Evolutionary conservation across 108 stramenopile genomes (phyloP), one percentile per base, ranked within the genome.

Genomic region (Conticribra weissflogii): DNA sequence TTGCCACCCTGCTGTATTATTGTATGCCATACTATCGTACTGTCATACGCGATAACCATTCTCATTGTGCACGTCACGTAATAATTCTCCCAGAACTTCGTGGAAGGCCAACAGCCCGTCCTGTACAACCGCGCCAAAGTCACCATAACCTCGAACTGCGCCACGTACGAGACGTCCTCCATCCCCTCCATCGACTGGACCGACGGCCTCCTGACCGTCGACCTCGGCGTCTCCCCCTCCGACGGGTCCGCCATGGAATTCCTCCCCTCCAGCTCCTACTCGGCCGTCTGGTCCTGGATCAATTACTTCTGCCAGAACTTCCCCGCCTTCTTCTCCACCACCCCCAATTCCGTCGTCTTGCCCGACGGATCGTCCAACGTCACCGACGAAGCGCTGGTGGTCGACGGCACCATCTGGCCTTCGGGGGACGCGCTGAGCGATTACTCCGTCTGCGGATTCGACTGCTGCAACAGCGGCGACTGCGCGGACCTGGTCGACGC

Each of bases 91-190:
- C 7, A n/a, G 8, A 55, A 17, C 15, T 74, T 60, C 54, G 32
- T 74, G 16, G 64, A 65, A 36, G 73, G 73, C n/a, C 32, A 57
- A 17, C 63, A 74, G 65, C 73, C 73, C 9, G 60, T 80, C 22
- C 23, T 47, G 0, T 8, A 14, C 3, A 50, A 76, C 15, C 22
- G 64, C 3, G 79, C 33, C 36, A 76, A 76, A 56, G 57, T 80
- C 1, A n/a, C 74, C 1, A 65, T 81, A 9, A 81, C 77, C 0
- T 68, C 65, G 30, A 52, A 81, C 66, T 81, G 81, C 55, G 57
- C 72, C 31, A 59, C 81, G 0, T 44, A 47, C 17, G 59, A 78
- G 24, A 75, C 74, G 3, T 48, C 18, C 4, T 28, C 71, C 2
- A 25, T 57, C 25, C 69, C 79, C 16, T 45, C 31, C 15, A 59